phyloP scores from a whole-genome alignment of 169 alveolate species.

The Perkinsus chesapeaki region DNA sequence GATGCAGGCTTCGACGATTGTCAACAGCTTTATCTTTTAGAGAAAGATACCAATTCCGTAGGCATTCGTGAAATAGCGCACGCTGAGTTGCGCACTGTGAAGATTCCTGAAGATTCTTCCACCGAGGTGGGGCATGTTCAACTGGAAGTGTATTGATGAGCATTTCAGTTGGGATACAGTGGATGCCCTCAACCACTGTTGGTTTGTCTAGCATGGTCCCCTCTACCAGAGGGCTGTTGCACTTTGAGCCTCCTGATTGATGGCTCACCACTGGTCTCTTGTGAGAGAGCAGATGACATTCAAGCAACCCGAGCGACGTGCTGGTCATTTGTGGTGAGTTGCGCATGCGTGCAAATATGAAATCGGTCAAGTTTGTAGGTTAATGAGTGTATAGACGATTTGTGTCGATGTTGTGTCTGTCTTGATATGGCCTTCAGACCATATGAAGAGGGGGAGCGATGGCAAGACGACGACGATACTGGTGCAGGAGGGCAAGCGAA shows the following conservation, averaged over 20 bases:
- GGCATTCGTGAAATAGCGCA: background rate
- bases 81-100: background rate
- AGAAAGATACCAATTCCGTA: background rate
- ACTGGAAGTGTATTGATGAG: too few relatives aligned
- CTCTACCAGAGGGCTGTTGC: background rate
- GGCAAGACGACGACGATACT: background rate
- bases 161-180: too few relatives aligned
- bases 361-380: background rate
- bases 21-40: background rate
- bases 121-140: background rate
- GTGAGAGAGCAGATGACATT: background rate
- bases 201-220: background rate
- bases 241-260: background rate
- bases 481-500: too few relatives aligned
- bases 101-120: background rate
- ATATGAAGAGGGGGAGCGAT: background rate
- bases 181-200: background rate
- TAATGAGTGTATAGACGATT: background rate
- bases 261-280: background rate
- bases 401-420: background rate
- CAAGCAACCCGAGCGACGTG: background rate
- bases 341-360: background rate
- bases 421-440: background rate
- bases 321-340: background rate
- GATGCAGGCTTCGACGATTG: background rate